These are phyloP conservation scores for Artemisia argyi DNA, from an alignment of 129 eudicot genomes.

Conservation along the genomic window DNA sequence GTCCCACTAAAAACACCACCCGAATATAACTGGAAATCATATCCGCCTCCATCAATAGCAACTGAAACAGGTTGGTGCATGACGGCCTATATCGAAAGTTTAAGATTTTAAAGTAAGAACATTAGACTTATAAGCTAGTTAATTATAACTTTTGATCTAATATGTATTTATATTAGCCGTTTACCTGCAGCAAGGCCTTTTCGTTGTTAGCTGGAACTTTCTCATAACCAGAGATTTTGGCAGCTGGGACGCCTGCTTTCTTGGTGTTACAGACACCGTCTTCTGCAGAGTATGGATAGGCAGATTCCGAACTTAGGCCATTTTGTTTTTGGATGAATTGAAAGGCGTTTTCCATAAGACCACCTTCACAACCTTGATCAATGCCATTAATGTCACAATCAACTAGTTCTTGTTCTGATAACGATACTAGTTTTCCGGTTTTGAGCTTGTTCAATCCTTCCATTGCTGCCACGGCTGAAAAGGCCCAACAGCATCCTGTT, in stretches of 20 bases:
- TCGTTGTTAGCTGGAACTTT: slow-evolving; percentile 49
- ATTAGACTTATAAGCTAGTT: background rate
- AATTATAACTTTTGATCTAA: background rate
- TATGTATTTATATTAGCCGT: no score
- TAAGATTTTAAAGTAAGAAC: background rate
- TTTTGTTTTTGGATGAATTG: slow-evolving; percentile 35
- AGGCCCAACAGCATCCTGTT: slow-evolving; percentile 70
- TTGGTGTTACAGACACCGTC: slow-evolving; percentile 35
- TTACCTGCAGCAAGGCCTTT: slow-evolving; percentile 33
- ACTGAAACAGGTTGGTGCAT: slow-evolving; percentile 52
- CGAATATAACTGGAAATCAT: slow-evolving; percentile 41
- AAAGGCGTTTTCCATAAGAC: slow-evolving; percentile 40
- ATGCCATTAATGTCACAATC: slow-evolving; percentile 38
- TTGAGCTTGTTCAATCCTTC: slow-evolving; percentile 51
- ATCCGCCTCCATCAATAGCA: slow-evolving; percentile 38
- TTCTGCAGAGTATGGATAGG: slow-evolving; percentile 45
- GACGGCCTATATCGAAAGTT: slow-evolving; percentile 30
- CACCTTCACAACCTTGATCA: slow-evolving; percentile 43
- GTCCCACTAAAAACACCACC: slow-evolving; percentile 41
- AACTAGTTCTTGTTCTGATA: slow-evolving; percentile 55
- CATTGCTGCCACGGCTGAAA: slow-evolving; percentile 57
- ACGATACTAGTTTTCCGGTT: slow-evolving; percentile 39
- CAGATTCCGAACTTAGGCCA: slow-evolving; percentile 40
- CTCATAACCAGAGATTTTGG: slow-evolving; percentile 40
- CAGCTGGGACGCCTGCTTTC: slow-evolving; percentile 24